Evolutionary conservation across 176 grass and related monocot species (phyloP).

Genomic region (Hyparrhenia diplandra): DNA sequence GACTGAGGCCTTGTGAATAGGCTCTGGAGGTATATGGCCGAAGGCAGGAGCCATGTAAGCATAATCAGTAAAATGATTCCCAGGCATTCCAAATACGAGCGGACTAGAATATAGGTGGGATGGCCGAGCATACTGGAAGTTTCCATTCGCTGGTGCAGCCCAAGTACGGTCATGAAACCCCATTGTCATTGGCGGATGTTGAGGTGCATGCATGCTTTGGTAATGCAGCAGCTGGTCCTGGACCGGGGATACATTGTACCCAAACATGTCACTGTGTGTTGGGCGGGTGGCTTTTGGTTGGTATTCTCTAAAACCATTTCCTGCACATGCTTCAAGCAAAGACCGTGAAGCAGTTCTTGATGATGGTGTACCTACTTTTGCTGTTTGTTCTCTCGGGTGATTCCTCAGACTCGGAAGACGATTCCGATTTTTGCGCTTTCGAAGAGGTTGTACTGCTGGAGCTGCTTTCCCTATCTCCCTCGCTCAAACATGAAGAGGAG

Average conservation of each 20-base stretch:
- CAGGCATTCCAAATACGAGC: conserved; percentile 27
- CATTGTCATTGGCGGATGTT: conserved; percentile 44
- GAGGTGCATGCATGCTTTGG: conserved; percentile 42
- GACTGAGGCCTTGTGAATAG: conserved; percentile 32
- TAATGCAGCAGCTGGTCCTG: conserved; percentile 35
- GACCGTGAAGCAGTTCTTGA: conserved; percentile 38
- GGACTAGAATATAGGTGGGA: conserved; percentile 44
- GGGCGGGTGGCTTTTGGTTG: conserved; percentile 36
- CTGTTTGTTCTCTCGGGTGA: conserved; percentile 31
- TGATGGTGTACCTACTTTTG: conserved; percentile 18
- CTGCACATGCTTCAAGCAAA: conserved; percentile 44
- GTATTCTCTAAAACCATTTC: conserved; percentile 48
- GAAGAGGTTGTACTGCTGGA: conserved; percentile 63
- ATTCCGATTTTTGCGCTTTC: conserved; percentile 59
- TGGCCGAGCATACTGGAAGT: conserved; percentile 50
- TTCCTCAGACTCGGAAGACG: conserved; percentile 86
- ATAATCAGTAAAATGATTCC: conserved; percentile 51
- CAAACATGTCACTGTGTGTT: conserved; percentile 28
- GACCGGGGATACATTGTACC: conserved; percentile 24
- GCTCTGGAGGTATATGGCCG: conserved; percentile 40
- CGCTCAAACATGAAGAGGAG: conserved; percentile 65
- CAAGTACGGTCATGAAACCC: conserved; percentile 60
- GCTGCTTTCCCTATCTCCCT: conserved; percentile 75
- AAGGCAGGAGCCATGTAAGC: conserved; percentile 45
- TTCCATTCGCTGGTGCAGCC: conserved; percentile 57